Base-by-base conservation (phyloP, 2,329 filamentous ascomycete species). In the Monosporascus sp. region DNA sequence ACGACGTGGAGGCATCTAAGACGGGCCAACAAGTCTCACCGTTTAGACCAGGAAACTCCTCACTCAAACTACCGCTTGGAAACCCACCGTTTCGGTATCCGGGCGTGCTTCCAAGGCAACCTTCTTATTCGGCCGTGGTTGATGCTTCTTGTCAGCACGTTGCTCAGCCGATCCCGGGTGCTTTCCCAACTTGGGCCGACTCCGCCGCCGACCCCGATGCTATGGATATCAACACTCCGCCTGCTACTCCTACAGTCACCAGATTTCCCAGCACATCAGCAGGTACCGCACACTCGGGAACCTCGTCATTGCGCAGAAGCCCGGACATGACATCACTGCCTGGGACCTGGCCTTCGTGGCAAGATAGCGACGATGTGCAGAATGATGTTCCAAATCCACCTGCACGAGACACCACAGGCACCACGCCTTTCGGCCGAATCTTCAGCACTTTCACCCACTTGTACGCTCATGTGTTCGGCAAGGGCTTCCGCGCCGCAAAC, bases 321-420 rank as follows among this genome's bases (percentile, higher is more conserved):
- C 15, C 43, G 14, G 14, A 26, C 43, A 46, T 28, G 22, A 46
- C 20, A 24, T 18, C 47, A 40, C 57, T 61, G 53, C 59, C 59
- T 49, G 59, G 59, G 48, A 37, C 55, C 35, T 61, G 59, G 59
- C 57, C 59, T 8, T 52, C 49, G 15, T 51, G 50, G 18, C n/a
- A 51, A 46, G 50, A 57, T 37, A 50, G 22, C 43, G 20, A n/a
- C 9, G 11, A 26, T 31, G 24, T 22, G 6, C 11, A 17, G 3
- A 28, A 54, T 22, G 37, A 55, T 50, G 51, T 17, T 3, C 44
- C 40, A 20, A 52, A 46, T 40, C 17, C 47, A n/a, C 40, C 50
- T 35, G 31, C 35, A 31, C 35, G 46, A 40, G 18, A 22, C 24
- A 48, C 26, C n/a, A 31, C 55, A 55, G 26, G 20, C 37, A 8